Conservation (phyloP, 2,329 filamentous ascomycete genomes). For the Fusarium siculi region DNA sequence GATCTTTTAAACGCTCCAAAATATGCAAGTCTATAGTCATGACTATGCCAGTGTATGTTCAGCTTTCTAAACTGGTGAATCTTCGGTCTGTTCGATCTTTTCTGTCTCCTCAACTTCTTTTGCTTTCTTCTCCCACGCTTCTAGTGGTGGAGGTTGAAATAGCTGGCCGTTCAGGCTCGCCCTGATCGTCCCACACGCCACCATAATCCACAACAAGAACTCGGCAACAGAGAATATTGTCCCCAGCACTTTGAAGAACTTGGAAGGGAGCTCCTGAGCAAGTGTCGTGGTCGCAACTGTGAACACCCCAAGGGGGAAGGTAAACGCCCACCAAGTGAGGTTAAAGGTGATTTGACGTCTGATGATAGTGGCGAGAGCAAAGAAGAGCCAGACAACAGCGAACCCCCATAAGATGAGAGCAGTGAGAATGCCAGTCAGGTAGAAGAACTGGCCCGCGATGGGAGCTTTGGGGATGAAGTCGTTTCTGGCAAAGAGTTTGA, state of each 20-base stretch:
- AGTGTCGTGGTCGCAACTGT: conserved; percentile 46
- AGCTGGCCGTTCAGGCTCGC: conserved; percentile 11
- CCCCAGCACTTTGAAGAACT: conserved; percentile 47
- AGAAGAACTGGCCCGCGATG: conserved; percentile 63
- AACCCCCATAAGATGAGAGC: conserved; percentile 50
- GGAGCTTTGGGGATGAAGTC: conserved; percentile 52
- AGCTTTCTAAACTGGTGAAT: not conserved
- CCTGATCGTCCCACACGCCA: conserved; percentile 18
- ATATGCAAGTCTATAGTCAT: not conserved
- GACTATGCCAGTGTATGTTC: not conserved
- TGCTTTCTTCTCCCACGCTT: conserved; percentile 4
- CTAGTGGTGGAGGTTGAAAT: conserved; percentile 9
- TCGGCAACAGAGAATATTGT: conserved; percentile 34
- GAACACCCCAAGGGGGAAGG: conserved; percentile 52
- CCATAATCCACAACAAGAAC: conserved; percentile 34
- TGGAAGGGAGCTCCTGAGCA: conserved; percentile 46
- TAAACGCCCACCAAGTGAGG: conserved; percentile 54
- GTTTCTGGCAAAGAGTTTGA: conserved; percentile 45
- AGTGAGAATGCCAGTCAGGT: conserved; percentile 59
- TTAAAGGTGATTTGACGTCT: conserved; percentile 49
- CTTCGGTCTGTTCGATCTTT: not conserved
- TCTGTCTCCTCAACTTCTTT: not conserved
- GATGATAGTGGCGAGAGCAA: conserved; percentile 46
- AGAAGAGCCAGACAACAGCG: conserved; percentile 48
- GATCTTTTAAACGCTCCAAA: not conserved